Percentiles rank a stretch among this genome's conserved stretches.
These are phyloP conservation scores for Candida tetrigidarum DNA, from an alignment of 1,139 yeast genomes.

Conservation along the genomic window DNA sequence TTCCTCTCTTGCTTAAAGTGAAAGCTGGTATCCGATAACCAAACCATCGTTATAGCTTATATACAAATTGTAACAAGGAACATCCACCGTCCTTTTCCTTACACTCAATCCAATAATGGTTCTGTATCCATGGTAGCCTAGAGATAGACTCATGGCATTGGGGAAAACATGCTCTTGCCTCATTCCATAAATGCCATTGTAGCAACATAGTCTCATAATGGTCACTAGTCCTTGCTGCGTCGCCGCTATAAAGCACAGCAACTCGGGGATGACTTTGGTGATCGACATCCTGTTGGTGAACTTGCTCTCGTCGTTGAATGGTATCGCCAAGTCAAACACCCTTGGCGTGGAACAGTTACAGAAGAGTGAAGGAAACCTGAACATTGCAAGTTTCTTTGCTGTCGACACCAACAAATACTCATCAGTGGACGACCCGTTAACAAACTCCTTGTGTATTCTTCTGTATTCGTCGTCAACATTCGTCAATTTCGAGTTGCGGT, in stretches of 20 bases:
- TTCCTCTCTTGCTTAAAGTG: neutral
- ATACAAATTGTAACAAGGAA: slow-evolving; percentile 31
- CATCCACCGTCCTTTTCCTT: slow-evolving; percentile 24
- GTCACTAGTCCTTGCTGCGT: slow-evolving; percentile 65
- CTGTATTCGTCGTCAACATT: slow-evolving; percentile 42
- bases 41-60: slow-evolving; percentile 39
- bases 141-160: slow-evolving; percentile 33
- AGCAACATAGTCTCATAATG: slow-evolving; percentile 58
- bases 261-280: slow-evolving; percentile 52
- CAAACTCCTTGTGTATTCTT: slow-evolving; percentile 32
- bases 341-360: slow-evolving; percentile 53
- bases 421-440: slow-evolving; percentile 3
- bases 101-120: slow-evolving; percentile 38
- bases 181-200: slow-evolving; percentile 60
- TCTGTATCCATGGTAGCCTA: slow-evolving; percentile 32
- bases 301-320: slow-evolving; percentile 40
- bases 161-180: slow-evolving; percentile 65
- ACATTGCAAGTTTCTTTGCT: slow-evolving; percentile 46
- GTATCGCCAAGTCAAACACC: slow-evolving; percentile 40
- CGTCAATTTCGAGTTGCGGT: slow-evolving; percentile 22
- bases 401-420: slow-evolving; percentile 50
- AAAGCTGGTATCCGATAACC: slow-evolving; percentile 29
- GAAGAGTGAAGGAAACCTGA: slow-evolving; percentile 50
- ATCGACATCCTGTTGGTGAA: slow-evolving; percentile 58
- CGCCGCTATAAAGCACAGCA: slow-evolving; percentile 56